Evolutionary conservation across 2,329 filamentous ascomycete species (phyloP), one percentile per base, ranked within the genome.

Genomic region (Neonectria punicea): DNA sequence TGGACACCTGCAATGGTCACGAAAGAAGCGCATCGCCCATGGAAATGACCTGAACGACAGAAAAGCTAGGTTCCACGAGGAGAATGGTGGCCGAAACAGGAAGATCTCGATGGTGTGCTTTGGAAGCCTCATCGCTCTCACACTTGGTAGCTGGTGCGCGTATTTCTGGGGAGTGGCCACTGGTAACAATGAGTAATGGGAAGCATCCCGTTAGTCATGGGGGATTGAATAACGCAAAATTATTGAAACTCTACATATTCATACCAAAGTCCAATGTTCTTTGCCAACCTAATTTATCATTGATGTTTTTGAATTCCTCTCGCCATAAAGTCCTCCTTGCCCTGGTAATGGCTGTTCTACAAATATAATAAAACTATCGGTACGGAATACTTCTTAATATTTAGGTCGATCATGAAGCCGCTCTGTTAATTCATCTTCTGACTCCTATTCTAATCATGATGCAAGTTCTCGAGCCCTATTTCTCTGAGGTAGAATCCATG

Each of bases 121-220:
- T 53, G 73, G 67, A 1, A 73, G 75, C 0, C 65, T 87, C 1
- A 68, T 83, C 0, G 25, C 83, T 3, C 67, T 88, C 36, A 80
- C 85, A 0, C n/a, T 85, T 5, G 86, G 87, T 0, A 79, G 78
- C 2, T 87, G 85, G 84, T 75, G 71, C 4, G 86, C 84, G 2
- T 89, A 87, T 72, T 86, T 89, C 67, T 89, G 86, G 86, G 86
- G 87, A n/a, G 81, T 85, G 2, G 84, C 83, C 3, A 88, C 84
- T 0, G 84, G 84, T 0, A 81, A 87, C 60, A 84, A 85, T 32
- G 39, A 64, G n/a, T 74, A 60, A 61, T 18, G 11, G 4, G 4
- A 13, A 11, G 25, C 11, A n/a, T 4, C 5, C 0, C 7, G 3
- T 4, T 3, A 3, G 1, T 4, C 13, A 16, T 6, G 9, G 44